Percentiles rank a stretch among this genome's conserved stretches.
Evolutionary conservation across 2,329 filamentous ascomycete species (phyloP).

Genomic region (Nemania sp.): DNA sequence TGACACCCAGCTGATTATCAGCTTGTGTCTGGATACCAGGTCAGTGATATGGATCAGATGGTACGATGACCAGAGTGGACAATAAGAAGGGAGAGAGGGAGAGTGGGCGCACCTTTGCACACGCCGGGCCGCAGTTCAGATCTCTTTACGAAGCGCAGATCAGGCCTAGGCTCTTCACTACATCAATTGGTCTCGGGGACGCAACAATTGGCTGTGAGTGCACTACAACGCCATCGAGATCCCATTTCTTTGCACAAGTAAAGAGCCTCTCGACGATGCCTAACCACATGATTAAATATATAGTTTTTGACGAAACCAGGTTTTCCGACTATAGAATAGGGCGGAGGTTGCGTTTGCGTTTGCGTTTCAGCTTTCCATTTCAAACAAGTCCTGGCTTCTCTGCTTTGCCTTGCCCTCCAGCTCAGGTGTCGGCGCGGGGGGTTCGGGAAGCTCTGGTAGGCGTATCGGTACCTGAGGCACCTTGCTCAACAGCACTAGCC

Average conservation of each 20-base stretch:
- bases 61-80: neutral
- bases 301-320: too few relatives aligned
- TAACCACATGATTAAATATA: too few relatives aligned
- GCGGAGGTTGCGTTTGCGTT: too few relatives aligned
- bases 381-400: too few relatives aligned
- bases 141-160: conserved; percentile 43
- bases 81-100: neutral
- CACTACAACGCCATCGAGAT: conserved; percentile 44
- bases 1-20: neutral
- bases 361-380: too few relatives aligned
- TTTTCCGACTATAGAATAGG: too few relatives aligned
- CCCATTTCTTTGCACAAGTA: conserved; percentile 44
- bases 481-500: too few relatives aligned
- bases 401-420: too few relatives aligned
- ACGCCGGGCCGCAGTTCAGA: conserved; percentile 40
- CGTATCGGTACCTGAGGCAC: too few relatives aligned
- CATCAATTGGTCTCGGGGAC: conserved; percentile 43
- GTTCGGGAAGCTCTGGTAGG: too few relatives aligned
- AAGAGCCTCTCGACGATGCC: too few relatives aligned
- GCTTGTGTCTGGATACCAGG: neutral
- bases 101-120: conserved; percentile 29
- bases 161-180: conserved; percentile 42
- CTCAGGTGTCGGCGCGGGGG: too few relatives aligned
- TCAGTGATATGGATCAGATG: neutral
- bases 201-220: conserved; percentile 44